Conservation (phyloP, 129 eudicot genomes). For the Centaurea solstitialis region DNA sequence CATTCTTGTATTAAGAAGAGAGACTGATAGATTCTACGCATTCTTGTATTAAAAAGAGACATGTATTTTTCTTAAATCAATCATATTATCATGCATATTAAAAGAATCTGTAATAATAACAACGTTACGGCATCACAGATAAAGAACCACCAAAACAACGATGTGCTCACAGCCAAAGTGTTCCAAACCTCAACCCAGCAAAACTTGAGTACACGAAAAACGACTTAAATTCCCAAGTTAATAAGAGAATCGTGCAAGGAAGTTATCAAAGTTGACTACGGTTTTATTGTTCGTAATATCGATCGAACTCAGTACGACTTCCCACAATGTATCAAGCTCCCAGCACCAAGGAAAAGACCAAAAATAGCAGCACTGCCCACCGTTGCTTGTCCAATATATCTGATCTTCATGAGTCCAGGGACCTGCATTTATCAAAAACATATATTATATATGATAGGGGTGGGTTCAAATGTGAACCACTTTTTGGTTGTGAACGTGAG, state of each 20-base stretch:
- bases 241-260: conserved; percentile 7
- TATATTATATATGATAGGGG: too few species aligned
- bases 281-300: conserved; percentile 20
- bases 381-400: conserved; percentile 55
- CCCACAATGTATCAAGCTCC: conserved; percentile 68
- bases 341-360: conserved; percentile 63
- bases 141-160: not conserved
- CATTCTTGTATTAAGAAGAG: too few species aligned
- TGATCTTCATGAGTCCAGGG: conserved; percentile 50
- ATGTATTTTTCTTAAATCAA: too few species aligned
- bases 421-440: conserved; percentile 32
- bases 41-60: too few species aligned
- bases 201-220: not conserved
- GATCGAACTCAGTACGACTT: conserved; percentile 37
- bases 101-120: not conserved
- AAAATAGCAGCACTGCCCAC: conserved; percentile 65
- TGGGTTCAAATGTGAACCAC: too few species aligned
- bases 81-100: not conserved
- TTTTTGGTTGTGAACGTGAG: too few species aligned
- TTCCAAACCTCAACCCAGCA: conserved; percentile 4
- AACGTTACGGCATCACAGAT: not conserved
- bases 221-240: not conserved
- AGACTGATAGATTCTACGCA: too few species aligned
- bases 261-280: conserved; percentile 14
- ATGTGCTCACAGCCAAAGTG: not conserved